Evolutionary conservation across 257 asterid species (phyloP), one percentile per base, ranked within the genome.

Genomic region (Linderniella brevidens): DNA sequence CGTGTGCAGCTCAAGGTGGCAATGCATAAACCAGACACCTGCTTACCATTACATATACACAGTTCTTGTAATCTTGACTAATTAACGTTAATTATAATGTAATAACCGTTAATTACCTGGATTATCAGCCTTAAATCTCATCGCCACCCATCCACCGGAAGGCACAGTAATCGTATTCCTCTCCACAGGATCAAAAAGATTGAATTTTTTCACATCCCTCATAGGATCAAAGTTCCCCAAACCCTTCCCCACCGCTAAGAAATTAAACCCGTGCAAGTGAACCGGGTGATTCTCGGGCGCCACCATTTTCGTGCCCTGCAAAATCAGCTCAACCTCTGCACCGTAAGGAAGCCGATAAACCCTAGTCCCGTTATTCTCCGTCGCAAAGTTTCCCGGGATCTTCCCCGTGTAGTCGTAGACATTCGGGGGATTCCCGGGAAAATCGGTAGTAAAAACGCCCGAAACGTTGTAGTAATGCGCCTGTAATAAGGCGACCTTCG

Each of bases 1-100:
- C 4, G 97, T 86, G 58, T 86, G 97, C 53, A 77, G 71, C 49
- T 86, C 97, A 69, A 86, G 53, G 66, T 86, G 95, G 63, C 97
- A 86, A 69, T 86, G 97, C 97, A 86, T 73, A 41, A 86, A 82
- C 97, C 97, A 86, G 15, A 82, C 85, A 19, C 97, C 97, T 86
- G 67, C n/a, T n/a, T n/a, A n/a, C n/a, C n/a, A n/a, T n/a, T n/a
- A n/a, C n/a, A n/a, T n/a, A n/a, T n/a, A n/a, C n/a, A n/a, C n/a
- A n/a, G n/a, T n/a, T n/a, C n/a, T n/a, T n/a, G n/a, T n/a, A n/a
- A n/a, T n/a, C n/a, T n/a, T n/a, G n/a, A n/a, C n/a, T n/a, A n/a
- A n/a, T n/a, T n/a, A n/a, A n/a, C n/a, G n/a, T n/a, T n/a, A n/a
- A n/a, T n/a, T 8, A 9, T 9, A 9, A 25, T 25, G 32, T 6